A percentile compares a stretch with the other conserved stretches of the same genome.
phyloP scores from a whole-genome alignment of 2,329 filamentous ascomycete genomes.

The Coleophoma crateriformis region DNA sequence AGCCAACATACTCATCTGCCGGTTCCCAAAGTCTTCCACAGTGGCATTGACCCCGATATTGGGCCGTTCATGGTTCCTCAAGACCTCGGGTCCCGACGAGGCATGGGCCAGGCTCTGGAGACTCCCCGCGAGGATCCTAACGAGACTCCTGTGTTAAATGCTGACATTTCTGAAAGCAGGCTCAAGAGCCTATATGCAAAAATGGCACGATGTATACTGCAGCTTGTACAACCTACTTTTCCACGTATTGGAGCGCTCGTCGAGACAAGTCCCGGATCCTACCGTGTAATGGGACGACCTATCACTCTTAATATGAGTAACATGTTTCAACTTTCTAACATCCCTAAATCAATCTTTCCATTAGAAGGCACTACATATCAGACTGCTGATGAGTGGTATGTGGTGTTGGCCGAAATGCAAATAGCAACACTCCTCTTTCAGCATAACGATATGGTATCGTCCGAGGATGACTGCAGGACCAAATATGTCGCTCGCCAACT shows the following conservation, averaged over 20 bases:
- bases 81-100: constrained; percentile 8
- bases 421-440: constrained; percentile 34
- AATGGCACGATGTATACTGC: constrained; percentile 5
- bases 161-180: constrained; percentile 8
- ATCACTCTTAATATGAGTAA: constrained; percentile 8
- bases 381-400: constrained; percentile 6
- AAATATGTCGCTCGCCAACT: constrained; percentile 36
- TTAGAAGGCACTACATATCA: constrained; percentile 2
- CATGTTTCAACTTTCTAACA: constrained; percentile 7
- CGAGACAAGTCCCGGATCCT: constrained; percentile 1
- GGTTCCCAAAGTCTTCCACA: neutral
- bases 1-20: constrained; percentile 3
- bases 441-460: constrained; percentile 29
- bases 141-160: constrained; percentile 18
- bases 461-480: constrained; percentile 32
- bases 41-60: constrained; percentile 1
- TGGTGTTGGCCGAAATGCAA: constrained; percentile 21
- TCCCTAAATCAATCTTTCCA: constrained; percentile 3
- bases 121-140: constrained; percentile 13
- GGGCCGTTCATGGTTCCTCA: constrained; percentile 11
- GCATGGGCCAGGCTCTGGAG: constrained; percentile 15
- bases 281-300: constrained; percentile 2
- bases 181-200: constrained; percentile 1
- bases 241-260: constrained; percentile 7
- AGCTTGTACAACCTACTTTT: constrained; percentile 5